phyloP scores from a whole-genome alignment of 805 yeast genomes.

The Ogataea pilisensis region DNA sequence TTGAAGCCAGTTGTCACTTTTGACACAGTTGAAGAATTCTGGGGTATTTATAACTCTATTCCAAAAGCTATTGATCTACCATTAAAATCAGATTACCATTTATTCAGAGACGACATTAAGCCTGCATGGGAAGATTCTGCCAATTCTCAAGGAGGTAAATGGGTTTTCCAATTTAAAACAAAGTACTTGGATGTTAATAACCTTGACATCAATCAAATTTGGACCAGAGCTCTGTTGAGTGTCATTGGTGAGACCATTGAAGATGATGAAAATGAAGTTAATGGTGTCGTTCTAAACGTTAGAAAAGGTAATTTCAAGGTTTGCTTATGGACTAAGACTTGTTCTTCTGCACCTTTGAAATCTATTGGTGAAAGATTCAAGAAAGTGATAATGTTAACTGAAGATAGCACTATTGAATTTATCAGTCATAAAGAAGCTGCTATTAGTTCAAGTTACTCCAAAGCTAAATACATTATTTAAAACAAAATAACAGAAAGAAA shows the following conservation, averaged over 20 bases:
- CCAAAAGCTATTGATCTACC: conserved; percentile 92
- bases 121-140: conserved; percentile 98
- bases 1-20: conserved; percentile 91
- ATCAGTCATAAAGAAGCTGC: conserved; percentile 54
- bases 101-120: conserved; percentile 88
- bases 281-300: conserved; percentile 88
- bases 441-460: conserved; percentile 3
- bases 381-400: conserved; percentile 73
- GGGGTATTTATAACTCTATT: conserved; percentile 95
- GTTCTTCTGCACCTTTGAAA: conserved; percentile 56
- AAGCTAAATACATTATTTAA: conserved; percentile 12
- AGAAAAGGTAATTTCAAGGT: conserved; percentile 79
- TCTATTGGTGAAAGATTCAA: conserved; percentile 85
- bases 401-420: conserved; percentile 77
- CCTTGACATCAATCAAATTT: conserved; percentile 74
- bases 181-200: conserved; percentile 36
- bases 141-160: conserved; percentile 90
- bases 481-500: not conserved
- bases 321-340: conserved; percentile 90
- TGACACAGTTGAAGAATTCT: conserved; percentile 94
- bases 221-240: conserved; percentile 86
- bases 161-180: conserved; percentile 75
- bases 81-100: conserved; percentile 86
- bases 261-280: conserved; percentile 78
- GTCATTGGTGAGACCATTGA: conserved; percentile 95